Base-by-base conservation (phyloP, 1,139 yeast genomes). In the Hanseniaspora sp. region DNA sequence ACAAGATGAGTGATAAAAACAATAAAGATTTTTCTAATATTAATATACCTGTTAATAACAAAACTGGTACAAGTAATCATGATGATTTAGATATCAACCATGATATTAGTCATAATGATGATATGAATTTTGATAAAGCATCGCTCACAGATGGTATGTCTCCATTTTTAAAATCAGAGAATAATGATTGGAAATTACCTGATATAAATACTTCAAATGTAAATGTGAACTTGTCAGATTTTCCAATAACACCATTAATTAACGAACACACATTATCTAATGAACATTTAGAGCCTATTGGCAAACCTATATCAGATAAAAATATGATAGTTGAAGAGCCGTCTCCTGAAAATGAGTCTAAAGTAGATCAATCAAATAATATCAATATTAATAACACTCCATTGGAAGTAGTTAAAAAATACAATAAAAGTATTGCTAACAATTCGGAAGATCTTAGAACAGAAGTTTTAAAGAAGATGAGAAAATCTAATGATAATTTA, bases 271-370 rank as follows among this genome's bases (percentile, higher is more conserved):
- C 13, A 30, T 7, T 15, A 31, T n/a, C 35, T 5, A 12, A 43
- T 9, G 13, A 30, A 7, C 28, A 12, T 31, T 15, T 29, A 4
- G 8, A 35, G 28, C 7, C 42, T 11, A 29, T 38, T 7, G 35
- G 38, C 6, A 47, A 51, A 11, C 54, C 54, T 6, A 39, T 51
- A 5, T 5, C 48, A 31, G 54, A 51, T 45, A 39, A 45, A 15
- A 51, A 51, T 11, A 51, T 51, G 54, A 51, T 51, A 28, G 54
- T 51, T 31, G 54, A 51, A 39, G 54, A 51, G 28, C 54, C 54
- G 7, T 44, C 54, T 8, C 45, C 48, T 15, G 48, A 51, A 6
- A 33, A 39, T 23, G 42, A 39, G 3, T 7, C 2, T 9, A 39
- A 39, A 13, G 7, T 11, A 18, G 9, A 30, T 5, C 5, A 43